These are phyloP conservation scores for Spizellomyces punctatus DNA, from an alignment of 192 early-diverging fungal species.

Conservation along the genomic window DNA sequence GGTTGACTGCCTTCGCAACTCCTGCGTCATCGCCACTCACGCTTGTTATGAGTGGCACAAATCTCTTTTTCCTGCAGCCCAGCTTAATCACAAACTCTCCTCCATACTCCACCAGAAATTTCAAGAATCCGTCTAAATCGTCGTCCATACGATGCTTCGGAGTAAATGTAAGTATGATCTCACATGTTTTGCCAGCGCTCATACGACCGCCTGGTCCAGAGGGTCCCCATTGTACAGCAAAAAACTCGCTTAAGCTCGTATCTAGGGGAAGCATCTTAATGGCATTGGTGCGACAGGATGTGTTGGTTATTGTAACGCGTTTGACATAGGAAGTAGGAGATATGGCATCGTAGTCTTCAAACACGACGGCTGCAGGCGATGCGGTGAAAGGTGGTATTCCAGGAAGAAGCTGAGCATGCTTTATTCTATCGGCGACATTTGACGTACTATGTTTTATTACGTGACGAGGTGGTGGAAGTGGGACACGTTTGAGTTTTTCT, in stretches of 20 bases:
- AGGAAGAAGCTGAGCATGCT: too few relatives aligned
- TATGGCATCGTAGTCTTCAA: neutral
- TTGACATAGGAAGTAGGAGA: neutral
- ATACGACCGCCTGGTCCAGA: neutral
- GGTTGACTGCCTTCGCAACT: too few relatives aligned
- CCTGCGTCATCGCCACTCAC: too few relatives aligned
- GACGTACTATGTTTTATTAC: too few relatives aligned
- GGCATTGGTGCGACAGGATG: neutral
- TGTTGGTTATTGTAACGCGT: neutral
- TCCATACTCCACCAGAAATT: conserved; percentile 34
- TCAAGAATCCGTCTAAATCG: conserved; percentile 17
- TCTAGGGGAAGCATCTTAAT: neutral
- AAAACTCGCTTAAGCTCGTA: neutral
- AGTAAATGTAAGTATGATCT: neutral
- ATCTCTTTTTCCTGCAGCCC: conserved; percentile 34
- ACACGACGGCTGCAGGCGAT: neutral
- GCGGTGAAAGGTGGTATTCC: neutral
- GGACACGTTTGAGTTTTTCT: too few relatives aligned
- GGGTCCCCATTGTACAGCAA: neutral
- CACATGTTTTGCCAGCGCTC: neutral
- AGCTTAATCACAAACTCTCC: conserved; percentile 22
- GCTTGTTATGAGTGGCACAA: neutral
- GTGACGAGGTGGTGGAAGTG: too few relatives aligned
- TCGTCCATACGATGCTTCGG: neutral
- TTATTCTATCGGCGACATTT: too few relatives aligned